Percentiles rank a stretch among this genome's conserved stretches.
These are phyloP conservation scores for Furcasterigmium sp. DNA, from an alignment of 2,329 filamentous ascomycete genomes.

Conservation along the genomic window DNA sequence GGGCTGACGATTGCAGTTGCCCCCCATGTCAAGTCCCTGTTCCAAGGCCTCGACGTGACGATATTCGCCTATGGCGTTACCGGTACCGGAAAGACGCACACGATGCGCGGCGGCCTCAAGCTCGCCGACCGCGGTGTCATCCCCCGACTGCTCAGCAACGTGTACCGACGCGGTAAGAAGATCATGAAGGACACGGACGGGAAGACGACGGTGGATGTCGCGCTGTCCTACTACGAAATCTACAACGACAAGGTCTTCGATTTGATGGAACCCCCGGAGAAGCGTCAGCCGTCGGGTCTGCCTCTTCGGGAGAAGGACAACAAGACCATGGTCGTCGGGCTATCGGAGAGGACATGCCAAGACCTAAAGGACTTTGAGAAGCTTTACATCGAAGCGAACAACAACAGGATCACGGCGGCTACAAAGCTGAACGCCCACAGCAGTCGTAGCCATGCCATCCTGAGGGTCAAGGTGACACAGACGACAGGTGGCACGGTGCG, in stretches of 20 bases:
- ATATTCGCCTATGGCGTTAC: conserved; percentile 93
- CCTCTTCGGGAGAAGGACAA: conserved; percentile 81
- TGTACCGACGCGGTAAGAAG: conserved; percentile 83
- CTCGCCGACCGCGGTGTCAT: conserved; percentile 84
- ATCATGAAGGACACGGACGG: conserved; percentile 73
- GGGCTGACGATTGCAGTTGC: conserved; percentile 56
- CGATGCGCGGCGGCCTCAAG: conserved; percentile 87
- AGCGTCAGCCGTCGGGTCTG: conserved; percentile 73
- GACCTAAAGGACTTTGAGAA: conserved; percentile 86
- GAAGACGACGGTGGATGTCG: conserved; percentile 65
- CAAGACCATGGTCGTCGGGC: conserved; percentile 79
- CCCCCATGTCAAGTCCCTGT: conserved; percentile 85
- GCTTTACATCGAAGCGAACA: conserved; percentile 87
- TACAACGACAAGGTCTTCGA: conserved; percentile 96
- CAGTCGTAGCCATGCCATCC: conserved; percentile 82
- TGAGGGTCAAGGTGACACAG: conserved; percentile 84
- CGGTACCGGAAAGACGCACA: conserved; percentile 91
- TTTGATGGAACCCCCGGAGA: conserved; percentile 81
- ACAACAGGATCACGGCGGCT: conserved; percentile 80
- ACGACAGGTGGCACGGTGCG: conserved; percentile 61
- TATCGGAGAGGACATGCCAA: conserved; percentile 77
- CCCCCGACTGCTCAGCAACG: conserved; percentile 74
- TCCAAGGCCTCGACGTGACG: conserved; percentile 82
- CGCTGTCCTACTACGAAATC: conserved; percentile 90
- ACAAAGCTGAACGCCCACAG: conserved; percentile 93